Percentiles rank a stretch among this genome's conserved stretches.
Evolutionary conservation across 331 rosid genomes (phyloP).

Genomic region (Pyrus hybrid): DNA sequence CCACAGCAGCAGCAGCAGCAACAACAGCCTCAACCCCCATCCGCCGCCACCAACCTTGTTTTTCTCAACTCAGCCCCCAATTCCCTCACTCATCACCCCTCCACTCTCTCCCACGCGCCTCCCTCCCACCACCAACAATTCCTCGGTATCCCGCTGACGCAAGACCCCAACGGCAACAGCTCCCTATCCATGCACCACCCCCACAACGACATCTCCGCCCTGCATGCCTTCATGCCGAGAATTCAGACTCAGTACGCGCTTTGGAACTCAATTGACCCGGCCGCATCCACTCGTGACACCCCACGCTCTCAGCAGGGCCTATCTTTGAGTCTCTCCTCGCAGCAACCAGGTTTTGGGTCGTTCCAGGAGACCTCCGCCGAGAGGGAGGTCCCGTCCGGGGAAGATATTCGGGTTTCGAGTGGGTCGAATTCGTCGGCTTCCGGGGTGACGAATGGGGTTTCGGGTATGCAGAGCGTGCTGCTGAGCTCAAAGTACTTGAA

Average conservation of each 20-base stretch:
- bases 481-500: slow-evolving; percentile 87
- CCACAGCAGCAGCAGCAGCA: slow-evolving; percentile 5
- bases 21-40: background rate
- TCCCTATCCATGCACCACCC: slow-evolving; percentile 40
- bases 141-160: slow-evolving; percentile 66
- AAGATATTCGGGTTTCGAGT: slow-evolving; percentile 48
- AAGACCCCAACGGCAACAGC: slow-evolving; percentile 22
- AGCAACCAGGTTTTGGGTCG: slow-evolving; percentile 58
- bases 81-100: slow-evolving; percentile 22
- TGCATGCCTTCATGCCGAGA: slow-evolving; percentile 81
- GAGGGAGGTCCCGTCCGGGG: slow-evolving; percentile 40
- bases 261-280: slow-evolving; percentile 56
- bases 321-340: slow-evolving; percentile 70
- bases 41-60: slow-evolving; percentile 38
- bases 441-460: slow-evolving; percentile 52
- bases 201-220: slow-evolving; percentile 51
- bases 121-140: slow-evolving; percentile 64
- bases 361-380: slow-evolving; percentile 24
- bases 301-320: slow-evolving; percentile 76
- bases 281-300: slow-evolving; percentile 49
- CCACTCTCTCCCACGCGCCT: slow-evolving; percentile 60
- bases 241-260: slow-evolving; percentile 62
- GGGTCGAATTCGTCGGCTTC: slow-evolving; percentile 66
- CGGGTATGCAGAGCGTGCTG: slow-evolving; percentile 67
- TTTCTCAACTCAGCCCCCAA: slow-evolving; percentile 53